Conservation (phyloP, 768 basidiomycete species). For the Leucocoprinus sp. region DNA sequence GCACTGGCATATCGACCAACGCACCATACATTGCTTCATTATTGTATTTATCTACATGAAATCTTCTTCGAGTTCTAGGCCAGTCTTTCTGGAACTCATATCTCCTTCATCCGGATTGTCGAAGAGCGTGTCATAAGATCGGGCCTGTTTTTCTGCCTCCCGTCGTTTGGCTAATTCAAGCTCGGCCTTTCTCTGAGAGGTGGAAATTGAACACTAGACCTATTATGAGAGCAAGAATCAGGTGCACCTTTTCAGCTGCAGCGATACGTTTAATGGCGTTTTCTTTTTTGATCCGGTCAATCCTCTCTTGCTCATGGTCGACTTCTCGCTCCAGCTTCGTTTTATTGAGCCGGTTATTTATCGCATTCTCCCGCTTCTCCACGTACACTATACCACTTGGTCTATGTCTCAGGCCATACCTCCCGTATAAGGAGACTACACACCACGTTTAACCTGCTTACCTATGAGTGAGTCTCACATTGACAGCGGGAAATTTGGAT, state of each 20-base stretch:
- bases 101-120: conserved; percentile 39
- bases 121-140: conserved; percentile 82
- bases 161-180: conserved; percentile 62
- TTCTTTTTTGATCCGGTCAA: conserved; percentile 77
- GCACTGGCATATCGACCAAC: too few relatives aligned
- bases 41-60: conserved; percentile 53
- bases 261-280: conserved; percentile 51
- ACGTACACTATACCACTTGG: conserved; percentile 52
- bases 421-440: background rate
- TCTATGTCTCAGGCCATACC: conserved; percentile 2
- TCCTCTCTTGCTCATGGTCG: conserved; percentile 83
- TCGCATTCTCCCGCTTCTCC: conserved; percentile 71
- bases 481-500: conserved; percentile 12
- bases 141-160: conserved; percentile 80
- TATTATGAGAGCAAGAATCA: background rate
- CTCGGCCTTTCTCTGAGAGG: conserved; percentile 67
- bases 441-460: conserved; percentile 72
- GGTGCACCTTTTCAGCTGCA: conserved; percentile 58
- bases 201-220: background rate
- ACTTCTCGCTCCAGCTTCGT: conserved; percentile 80
- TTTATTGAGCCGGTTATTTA: conserved; percentile 91
- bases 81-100: conserved; percentile 44
- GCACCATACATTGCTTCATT: background rate
- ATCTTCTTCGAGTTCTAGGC: conserved; percentile 76
- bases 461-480: conserved; percentile 1